Percentiles rank a stretch among this genome's conserved stretches.
phyloP scores from a whole-genome alignment of 2,329 filamentous ascomycete genomes.

The Ophiocordyceps polyrhachis-furcata region DNA sequence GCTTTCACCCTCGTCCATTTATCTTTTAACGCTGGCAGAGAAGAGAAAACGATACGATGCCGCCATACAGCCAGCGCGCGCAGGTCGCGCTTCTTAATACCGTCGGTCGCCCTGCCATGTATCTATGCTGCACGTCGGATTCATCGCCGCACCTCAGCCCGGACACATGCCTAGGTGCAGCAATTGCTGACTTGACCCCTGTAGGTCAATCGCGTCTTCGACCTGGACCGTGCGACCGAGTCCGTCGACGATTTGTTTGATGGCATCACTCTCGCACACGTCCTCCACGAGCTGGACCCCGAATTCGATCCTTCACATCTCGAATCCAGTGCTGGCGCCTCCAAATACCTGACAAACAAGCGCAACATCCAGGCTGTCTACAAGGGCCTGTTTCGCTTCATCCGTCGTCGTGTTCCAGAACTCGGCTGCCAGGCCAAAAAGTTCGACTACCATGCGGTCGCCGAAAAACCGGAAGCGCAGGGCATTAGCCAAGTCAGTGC shows the following conservation, averaged over 20 bases:
- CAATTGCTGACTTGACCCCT: not conserved
- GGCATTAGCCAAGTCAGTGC: slow-evolving; percentile 31
- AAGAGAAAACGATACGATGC: slow-evolving; percentile 11
- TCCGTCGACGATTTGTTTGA: slow-evolving; percentile 34
- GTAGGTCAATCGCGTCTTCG: slow-evolving; percentile 21
- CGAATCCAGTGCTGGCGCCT: slow-evolving; percentile 23
- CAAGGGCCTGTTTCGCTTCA: slow-evolving; percentile 35
- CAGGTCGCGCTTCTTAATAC: slow-evolving; percentile 38
- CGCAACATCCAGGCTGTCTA: slow-evolving; percentile 35
- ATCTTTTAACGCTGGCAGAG: not conserved
- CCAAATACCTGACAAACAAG: slow-evolving; percentile 27
- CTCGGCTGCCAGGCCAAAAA: slow-evolving; percentile 32
- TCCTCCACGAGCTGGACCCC: slow-evolving; percentile 38
- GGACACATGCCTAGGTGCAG: not conserved
- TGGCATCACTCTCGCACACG: slow-evolving; percentile 32
- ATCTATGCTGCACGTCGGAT: not conserved
- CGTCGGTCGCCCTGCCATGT: slow-evolving; percentile 15
- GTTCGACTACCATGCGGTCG: slow-evolving; percentile 37
- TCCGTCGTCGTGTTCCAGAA: slow-evolving; percentile 31
- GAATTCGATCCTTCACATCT: slow-evolving; percentile 36
- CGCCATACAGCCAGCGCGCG: slow-evolving; percentile 20
- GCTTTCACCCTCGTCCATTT: not conserved
- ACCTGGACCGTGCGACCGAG: slow-evolving; percentile 24
- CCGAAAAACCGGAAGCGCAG: slow-evolving; percentile 34
- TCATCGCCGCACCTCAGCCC: slow-evolving; percentile 1